Evolutionary conservation across 306 rosid genomes (phyloP).

Genomic region (Medicago truncatula): DNA sequence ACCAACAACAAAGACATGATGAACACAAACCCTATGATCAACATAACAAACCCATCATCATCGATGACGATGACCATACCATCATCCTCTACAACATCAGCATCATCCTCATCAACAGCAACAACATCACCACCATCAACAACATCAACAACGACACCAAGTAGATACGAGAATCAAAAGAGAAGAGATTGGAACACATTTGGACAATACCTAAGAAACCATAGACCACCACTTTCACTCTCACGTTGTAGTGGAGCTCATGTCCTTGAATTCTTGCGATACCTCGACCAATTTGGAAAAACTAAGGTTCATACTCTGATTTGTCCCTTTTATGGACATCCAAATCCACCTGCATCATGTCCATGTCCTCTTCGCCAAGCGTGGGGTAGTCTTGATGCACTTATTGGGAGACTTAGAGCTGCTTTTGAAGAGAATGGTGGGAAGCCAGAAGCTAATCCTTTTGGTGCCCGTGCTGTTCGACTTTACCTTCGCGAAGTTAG

Average conservation of each 20-base stretch:
- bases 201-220: constrained; percentile 74
- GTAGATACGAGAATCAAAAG: constrained; percentile 80
- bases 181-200: constrained; percentile 81
- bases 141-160: constrained; percentile 43
- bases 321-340: constrained; percentile 84
- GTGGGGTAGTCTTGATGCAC: constrained; percentile 91
- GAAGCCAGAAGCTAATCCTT: constrained; percentile 64
- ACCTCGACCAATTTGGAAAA: constrained; percentile 82
- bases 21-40: constrained; percentile 13
- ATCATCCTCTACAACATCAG: neutral
- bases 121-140: constrained; percentile 21
- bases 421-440: constrained; percentile 90
- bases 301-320: constrained; percentile 76
- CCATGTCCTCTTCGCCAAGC: constrained; percentile 87
- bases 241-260: constrained; percentile 76
- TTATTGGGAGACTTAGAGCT: constrained; percentile 81
- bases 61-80: constrained; percentile 1
- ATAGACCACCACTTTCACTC: constrained; percentile 71
- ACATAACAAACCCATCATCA: neutral
- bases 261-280: constrained; percentile 74
- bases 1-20: constrained; percentile 34
- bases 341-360: constrained; percentile 81
- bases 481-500: constrained; percentile 81
- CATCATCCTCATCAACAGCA: constrained; percentile 1
- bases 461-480: constrained; percentile 81